Conservation (phyloP, 116 monocot species). For the Zostera marina region DNA sequence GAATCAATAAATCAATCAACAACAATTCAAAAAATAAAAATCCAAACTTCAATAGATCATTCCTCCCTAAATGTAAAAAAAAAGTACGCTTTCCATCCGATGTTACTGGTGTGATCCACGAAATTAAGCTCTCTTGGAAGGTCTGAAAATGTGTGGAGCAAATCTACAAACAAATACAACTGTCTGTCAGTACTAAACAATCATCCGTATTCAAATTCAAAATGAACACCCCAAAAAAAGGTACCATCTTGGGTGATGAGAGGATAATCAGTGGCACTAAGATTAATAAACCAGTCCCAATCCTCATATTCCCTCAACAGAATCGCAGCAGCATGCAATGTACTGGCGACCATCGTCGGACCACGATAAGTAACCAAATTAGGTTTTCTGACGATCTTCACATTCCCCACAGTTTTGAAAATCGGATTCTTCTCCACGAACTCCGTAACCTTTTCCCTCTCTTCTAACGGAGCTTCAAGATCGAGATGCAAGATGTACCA, state of each 20-base stretch:
- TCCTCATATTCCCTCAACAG: slow-evolving; percentile 31
- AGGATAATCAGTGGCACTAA: slow-evolving; percentile 59
- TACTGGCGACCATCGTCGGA: slow-evolving; percentile 63
- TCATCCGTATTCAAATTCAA: background rate
- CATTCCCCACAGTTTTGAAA: slow-evolving; percentile 19
- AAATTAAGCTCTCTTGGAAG: slow-evolving; percentile 49
- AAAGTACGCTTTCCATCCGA: slow-evolving; percentile 49
- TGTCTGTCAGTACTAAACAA: no score
- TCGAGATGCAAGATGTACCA: slow-evolving; percentile 44
- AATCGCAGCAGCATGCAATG: slow-evolving; percentile 51
- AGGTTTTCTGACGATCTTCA: slow-evolving; percentile 31
- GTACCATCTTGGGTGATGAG: slow-evolving; percentile 59
- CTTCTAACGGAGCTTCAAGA: slow-evolving; percentile 10
- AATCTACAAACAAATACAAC: slow-evolving; percentile 16
- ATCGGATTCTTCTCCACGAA: slow-evolving; percentile 20
- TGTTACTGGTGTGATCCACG: slow-evolving; percentile 44
- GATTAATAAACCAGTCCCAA: slow-evolving; percentile 76
- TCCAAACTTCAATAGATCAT: background rate
- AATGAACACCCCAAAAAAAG: background rate
- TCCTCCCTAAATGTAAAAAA: background rate
- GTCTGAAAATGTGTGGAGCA: slow-evolving; percentile 36
- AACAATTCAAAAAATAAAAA: background rate
- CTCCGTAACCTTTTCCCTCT: background rate
- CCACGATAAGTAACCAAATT: slow-evolving; percentile 55
- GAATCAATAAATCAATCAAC: background rate